These are phyloP conservation scores for Mycena vulgaris DNA, from an alignment of 768 basidiomycete species.

Conservation along the genomic window DNA sequence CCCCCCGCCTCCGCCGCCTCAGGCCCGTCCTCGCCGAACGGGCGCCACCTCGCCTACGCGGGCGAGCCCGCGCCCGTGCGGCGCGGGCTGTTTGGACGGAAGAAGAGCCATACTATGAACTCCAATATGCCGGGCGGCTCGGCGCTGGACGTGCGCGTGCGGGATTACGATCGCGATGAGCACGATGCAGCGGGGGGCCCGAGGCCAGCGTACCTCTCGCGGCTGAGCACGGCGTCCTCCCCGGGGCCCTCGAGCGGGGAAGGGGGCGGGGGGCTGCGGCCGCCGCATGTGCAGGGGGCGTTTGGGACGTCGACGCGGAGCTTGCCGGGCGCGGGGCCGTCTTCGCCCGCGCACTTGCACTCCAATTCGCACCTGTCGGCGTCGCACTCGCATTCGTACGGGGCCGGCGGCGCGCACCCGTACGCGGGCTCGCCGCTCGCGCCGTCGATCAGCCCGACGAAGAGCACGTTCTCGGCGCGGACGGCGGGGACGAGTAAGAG, in stretches of 20 bases:
- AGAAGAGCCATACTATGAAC: not conserved
- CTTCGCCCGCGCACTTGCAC: too few species aligned
- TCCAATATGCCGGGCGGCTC: not conserved
- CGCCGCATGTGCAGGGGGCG: not conserved
- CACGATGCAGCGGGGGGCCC: not conserved
- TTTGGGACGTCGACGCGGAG: constrained; percentile 17
- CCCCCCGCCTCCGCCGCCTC: not conserved
- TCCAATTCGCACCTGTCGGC: too few species aligned
- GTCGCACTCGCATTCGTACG: not conserved
- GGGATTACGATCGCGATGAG: too few species aligned
- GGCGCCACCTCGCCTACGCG: constrained; percentile 32
- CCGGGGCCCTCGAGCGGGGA: too few species aligned
- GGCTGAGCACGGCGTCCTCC: constrained; percentile 27
- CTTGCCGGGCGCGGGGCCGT: constrained; percentile 19
- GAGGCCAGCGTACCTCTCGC: constrained; percentile 15
- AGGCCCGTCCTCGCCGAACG: constrained; percentile 32
- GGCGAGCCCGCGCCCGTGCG: constrained; percentile 12
- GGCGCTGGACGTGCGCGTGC: not conserved
- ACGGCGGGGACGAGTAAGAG: constrained; percentile 7
- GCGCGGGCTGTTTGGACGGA: constrained; percentile 31
- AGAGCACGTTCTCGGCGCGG: not conserved
- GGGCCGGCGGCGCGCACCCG: not conserved
- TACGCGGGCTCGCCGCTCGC: constrained; percentile 18
- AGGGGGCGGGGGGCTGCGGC: not conserved
- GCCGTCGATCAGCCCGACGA: constrained; percentile 15